These are phyloP conservation scores for Pseudoturritis turrita DNA, from an alignment of 345 rosid species.

Conservation along the genomic window DNA sequence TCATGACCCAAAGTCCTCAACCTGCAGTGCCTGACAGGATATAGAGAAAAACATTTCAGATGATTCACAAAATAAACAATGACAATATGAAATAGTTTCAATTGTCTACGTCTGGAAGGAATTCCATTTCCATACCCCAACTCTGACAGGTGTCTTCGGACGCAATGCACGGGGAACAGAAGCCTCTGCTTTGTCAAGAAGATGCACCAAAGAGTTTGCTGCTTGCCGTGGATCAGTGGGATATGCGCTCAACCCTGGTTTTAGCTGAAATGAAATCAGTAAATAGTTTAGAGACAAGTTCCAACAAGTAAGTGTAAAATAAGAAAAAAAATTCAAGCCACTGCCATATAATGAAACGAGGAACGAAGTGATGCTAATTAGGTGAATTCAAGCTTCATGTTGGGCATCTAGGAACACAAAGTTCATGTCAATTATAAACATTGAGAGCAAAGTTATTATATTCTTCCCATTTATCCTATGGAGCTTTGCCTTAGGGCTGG, in stretches of 20 bases:
- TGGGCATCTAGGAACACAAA: not conserved
- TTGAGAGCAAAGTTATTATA: not conserved
- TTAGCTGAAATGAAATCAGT: constrained; percentile 41
- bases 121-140: constrained; percentile 61
- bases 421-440: not conserved
- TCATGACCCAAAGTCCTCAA: constrained; percentile 71
- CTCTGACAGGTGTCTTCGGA: constrained; percentile 89
- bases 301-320: not conserved
- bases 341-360: not conserved
- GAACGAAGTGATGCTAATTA: not conserved
- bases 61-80: not conserved
- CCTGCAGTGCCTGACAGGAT: constrained; percentile 65
- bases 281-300: constrained; percentile 10
- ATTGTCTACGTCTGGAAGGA: not conserved
- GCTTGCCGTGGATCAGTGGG: constrained; percentile 71
- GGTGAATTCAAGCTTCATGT: not conserved
- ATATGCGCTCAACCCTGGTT: constrained; percentile 84
- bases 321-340: not conserved
- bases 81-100: not conserved
- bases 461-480: not conserved
- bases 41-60: not conserved
- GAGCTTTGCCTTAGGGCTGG: not conserved
- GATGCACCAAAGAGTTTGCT: constrained; percentile 57
- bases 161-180: constrained; percentile 78
- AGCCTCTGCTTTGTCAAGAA: constrained; percentile 82